Percentiles rank a stretch among this genome's conserved stretches.
Conservation (phyloP, 805 yeast genomes). For the Saccharomycopsis lassenensis region DNA sequence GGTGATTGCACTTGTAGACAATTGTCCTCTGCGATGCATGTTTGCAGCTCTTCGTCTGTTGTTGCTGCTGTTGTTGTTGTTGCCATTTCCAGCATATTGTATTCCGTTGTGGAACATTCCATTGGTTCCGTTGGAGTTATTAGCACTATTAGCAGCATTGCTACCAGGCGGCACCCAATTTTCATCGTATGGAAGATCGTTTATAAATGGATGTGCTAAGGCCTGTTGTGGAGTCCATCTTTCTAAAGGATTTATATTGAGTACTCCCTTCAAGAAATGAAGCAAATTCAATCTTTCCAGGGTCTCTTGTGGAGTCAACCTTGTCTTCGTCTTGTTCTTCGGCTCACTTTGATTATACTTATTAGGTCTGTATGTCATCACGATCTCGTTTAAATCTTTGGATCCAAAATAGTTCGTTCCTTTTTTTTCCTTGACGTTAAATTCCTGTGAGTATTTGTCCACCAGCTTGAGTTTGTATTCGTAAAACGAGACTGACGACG, state of each 20-base stretch:
- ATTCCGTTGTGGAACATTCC: background rate
- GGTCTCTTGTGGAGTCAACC: slow-evolving; percentile 55
- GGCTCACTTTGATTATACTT: slow-evolving; percentile 33
- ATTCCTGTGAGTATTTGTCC: slow-evolving; percentile 39
- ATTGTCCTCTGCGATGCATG: slow-evolving; percentile 15
- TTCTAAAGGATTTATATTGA: slow-evolving; percentile 83
- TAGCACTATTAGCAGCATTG: background rate
- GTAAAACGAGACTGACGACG: slow-evolving; percentile 9
- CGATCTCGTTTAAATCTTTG: slow-evolving; percentile 55
- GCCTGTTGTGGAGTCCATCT: slow-evolving; percentile 98
- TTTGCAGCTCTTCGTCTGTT: background rate
- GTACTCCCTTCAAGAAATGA: slow-evolving; percentile 68
- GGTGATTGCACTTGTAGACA: slow-evolving; percentile 13
- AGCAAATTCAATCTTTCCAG: slow-evolving; percentile 58
- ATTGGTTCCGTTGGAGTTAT: background rate
- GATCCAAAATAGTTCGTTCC: slow-evolving; percentile 74
- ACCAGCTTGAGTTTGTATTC: slow-evolving; percentile 33
- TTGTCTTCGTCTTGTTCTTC: slow-evolving; percentile 3
- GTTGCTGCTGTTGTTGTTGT: background rate
- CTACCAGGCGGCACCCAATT: slow-evolving; percentile 42
- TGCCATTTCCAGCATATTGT: background rate
- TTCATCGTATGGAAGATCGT: slow-evolving; percentile 44
- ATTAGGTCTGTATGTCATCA: slow-evolving; percentile 51
- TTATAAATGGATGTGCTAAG: slow-evolving; percentile 78
- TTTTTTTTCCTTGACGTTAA: slow-evolving; percentile 50